Evolutionary conservation across 306 rosid genomes (phyloP), one percentile per base, ranked within the genome.

Genomic region (Gastrolobium villosum): DNA sequence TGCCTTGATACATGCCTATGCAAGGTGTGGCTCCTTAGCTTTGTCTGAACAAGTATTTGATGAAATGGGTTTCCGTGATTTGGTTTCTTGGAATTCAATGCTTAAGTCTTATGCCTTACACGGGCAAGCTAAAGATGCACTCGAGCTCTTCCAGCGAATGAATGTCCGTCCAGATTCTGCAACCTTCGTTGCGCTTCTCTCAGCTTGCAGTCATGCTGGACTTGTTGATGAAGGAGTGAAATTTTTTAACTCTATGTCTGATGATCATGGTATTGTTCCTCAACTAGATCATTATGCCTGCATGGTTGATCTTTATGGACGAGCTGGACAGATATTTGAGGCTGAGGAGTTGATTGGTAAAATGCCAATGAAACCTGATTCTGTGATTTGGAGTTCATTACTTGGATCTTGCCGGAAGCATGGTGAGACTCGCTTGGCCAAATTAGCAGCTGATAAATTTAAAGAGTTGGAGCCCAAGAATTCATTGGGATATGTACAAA

Each of bases 51-150:
- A 86, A 79, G 93, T 84, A 39, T 94, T 92, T 61, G 34, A 82
- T 54, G 89, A 81, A 83, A 88, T 87, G 86, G 56, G 37, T 65
- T 20, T 49, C 52, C 81, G 26, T 11, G 95, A 94, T 87, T 81
- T 92, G 79, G 78, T 94, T 82, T 94, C 98, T 10, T 94, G 96
- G 98, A 94, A 92, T 75, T 88, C 98, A 56, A 88, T 94, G 92
- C 84, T 92, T 43, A 94, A 92, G 86, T 87, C 95, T 11, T 88
- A 88, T 84, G 94, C 97, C 61, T 81, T 90, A 65, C 93, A 92
- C 43, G 99, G 97, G 55, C 82, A 76, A 86, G 97, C 91, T 79
- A 78, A 70, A 75, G 89, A 90, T 43, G 97, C 97, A 6, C 71
- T 90, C 63, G 79, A 84, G 60, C 88, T 94, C 64, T 94, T 90